phyloP scores from a whole-genome alignment of 2,329 filamentous ascomycete genomes.

The Colletotrichum falcatum region DNA sequence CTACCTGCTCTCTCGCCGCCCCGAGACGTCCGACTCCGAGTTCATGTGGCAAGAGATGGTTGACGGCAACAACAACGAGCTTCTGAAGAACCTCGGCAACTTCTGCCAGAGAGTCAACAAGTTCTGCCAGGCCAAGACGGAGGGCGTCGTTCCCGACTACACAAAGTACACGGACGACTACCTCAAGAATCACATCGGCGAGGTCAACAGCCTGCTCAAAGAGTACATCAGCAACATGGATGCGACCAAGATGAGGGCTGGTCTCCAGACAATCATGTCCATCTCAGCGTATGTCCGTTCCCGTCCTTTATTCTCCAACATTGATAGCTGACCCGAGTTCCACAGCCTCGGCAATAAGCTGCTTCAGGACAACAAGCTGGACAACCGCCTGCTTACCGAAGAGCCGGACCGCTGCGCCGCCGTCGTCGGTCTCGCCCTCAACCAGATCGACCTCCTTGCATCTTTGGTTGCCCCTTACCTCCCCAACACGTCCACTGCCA shows the following conservation, averaged over 20 bases:
- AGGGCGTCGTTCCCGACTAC: constrained; percentile 74
- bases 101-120: constrained; percentile 78
- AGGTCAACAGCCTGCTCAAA: constrained; percentile 74
- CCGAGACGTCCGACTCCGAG: constrained; percentile 87
- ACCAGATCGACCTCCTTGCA: constrained; percentile 85
- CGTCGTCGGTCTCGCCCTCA: constrained; percentile 83
- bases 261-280: constrained; percentile 73
- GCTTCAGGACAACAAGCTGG: constrained; percentile 64
- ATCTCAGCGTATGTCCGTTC: constrained; percentile 62
- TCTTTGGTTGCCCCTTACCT: constrained; percentile 86
- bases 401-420: constrained; percentile 66
- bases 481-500: constrained; percentile 80
- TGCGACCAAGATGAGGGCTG: constrained; percentile 76
- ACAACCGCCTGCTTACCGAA: constrained; percentile 66
- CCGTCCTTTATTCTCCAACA: constrained; percentile 11
- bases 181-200: constrained; percentile 66
- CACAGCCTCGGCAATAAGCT: constrained; percentile 59
- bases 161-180: constrained; percentile 67
- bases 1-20: constrained; percentile 86
- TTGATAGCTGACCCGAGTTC: background rate
- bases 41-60: constrained; percentile 92
- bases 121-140: constrained; percentile 81
- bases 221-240: constrained; percentile 78
- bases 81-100: constrained; percentile 82
- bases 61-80: constrained; percentile 86